phyloP scores from a whole-genome alignment of 2,329 filamentous ascomycete genomes.

The Macrophomina phaseolina region DNA sequence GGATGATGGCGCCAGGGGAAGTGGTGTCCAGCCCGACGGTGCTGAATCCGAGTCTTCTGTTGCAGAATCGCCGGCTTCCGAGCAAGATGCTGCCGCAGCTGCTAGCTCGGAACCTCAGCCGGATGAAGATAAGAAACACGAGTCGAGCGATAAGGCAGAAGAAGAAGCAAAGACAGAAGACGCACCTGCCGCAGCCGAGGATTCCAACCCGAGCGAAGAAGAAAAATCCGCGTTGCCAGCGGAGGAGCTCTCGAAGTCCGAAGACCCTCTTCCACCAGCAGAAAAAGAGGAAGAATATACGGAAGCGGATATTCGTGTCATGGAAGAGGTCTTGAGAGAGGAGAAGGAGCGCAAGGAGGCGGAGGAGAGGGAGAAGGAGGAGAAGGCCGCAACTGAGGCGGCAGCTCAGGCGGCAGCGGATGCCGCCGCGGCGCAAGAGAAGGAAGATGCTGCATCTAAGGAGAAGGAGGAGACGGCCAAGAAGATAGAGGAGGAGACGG shows the following conservation, averaged over 20 bases:
- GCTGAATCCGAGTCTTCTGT: neutral
- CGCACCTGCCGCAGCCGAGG: neutral
- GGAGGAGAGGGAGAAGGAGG: neutral
- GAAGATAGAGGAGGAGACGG: neutral
- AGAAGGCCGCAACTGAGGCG: neutral
- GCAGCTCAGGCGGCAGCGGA: neutral
- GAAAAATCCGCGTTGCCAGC: neutral
- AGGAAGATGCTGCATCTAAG: neutral
- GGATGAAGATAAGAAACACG: neutral
- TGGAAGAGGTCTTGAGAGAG: neutral
- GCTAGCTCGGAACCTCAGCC: too few relatives aligned
- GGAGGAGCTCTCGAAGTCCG: neutral
- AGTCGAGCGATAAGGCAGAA: neutral
- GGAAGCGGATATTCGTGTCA: neutral
- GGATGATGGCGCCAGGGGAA: neutral
- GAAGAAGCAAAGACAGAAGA: neutral
- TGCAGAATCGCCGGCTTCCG: neutral
- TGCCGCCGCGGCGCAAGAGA: neutral
- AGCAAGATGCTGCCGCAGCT: neutral
- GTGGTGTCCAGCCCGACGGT: neutral
- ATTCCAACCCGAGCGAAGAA: neutral
- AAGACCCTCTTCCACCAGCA: neutral
- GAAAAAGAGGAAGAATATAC: neutral
- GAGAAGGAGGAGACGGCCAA: neutral
- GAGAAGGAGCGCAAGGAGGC: neutral